Conservation (phyloP, 2,329 filamentous ascomycete species). For the Bipolaris victoriae region DNA sequence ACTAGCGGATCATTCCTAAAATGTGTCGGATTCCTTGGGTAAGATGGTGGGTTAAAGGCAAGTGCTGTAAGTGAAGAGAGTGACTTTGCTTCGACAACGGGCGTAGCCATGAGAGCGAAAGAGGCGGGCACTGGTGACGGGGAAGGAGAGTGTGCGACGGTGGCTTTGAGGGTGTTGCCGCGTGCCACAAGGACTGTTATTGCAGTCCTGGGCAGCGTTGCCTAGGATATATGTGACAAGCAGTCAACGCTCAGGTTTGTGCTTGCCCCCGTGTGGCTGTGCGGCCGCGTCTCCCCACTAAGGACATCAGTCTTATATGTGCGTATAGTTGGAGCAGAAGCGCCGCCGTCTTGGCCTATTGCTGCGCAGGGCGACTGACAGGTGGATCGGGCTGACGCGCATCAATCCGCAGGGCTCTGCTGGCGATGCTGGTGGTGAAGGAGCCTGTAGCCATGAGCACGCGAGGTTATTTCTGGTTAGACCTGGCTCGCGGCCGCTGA, state of each 20-base stretch:
- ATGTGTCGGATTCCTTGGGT: slow-evolving; percentile 78
- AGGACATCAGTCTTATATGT: too few species aligned
- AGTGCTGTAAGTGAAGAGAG: slow-evolving; percentile 79
- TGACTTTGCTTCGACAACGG: slow-evolving; percentile 77
- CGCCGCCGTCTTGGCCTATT: slow-evolving; percentile 17
- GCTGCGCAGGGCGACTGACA: slow-evolving; percentile 17
- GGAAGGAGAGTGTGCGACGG: slow-evolving; percentile 13
- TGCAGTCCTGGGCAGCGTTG: slow-evolving; percentile 15
- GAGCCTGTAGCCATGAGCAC: slow-evolving; percentile 14
- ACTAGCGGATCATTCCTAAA: slow-evolving; percentile 72
- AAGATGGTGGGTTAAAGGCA: slow-evolving; percentile 84
- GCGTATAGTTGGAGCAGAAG: slow-evolving; percentile 23
- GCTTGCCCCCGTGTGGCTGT: slow-evolving; percentile 38
- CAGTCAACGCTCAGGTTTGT: slow-evolving; percentile 29
- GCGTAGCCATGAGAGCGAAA: slow-evolving; percentile 36
- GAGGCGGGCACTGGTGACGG: slow-evolving; percentile 14
- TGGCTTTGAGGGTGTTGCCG: slow-evolving; percentile 13
- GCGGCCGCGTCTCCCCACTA: slow-evolving; percentile 31
- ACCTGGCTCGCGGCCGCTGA: slow-evolving; percentile 10
- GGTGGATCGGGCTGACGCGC: slow-evolving; percentile 25
- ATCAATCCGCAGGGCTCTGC: slow-evolving; percentile 15
- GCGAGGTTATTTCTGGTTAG: slow-evolving; percentile 11
- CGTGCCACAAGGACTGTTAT: slow-evolving; percentile 8
- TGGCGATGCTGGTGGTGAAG: slow-evolving; percentile 25
- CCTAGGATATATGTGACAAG: slow-evolving; percentile 27